Evolutionary conservation across 2,329 filamentous ascomycete species (phyloP).

Genomic region (Diaporthe citrichinensis): DNA sequence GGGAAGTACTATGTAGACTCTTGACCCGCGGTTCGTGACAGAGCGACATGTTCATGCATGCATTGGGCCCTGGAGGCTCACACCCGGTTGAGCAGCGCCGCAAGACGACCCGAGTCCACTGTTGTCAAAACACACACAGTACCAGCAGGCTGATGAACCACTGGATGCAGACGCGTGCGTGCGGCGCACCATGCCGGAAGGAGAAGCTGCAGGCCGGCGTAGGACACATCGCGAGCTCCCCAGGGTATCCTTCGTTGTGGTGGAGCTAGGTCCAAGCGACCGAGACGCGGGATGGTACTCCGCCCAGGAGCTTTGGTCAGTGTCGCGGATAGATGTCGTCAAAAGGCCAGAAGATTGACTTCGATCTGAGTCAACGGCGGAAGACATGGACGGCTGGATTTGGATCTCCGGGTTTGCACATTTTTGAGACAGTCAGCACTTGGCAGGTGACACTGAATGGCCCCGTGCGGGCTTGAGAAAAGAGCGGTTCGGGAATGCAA

Average conservation of each 20-base stretch:
- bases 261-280: constrained; percentile 29
- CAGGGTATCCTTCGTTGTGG: constrained; percentile 30
- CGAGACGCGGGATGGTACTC: constrained; percentile 36
- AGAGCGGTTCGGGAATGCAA: constrained; percentile 27
- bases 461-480: constrained; percentile 1
- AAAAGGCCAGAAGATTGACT: constrained; percentile 13
- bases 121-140: constrained; percentile 10
- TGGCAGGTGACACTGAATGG: constrained; percentile 28
- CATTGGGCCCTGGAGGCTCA: neutral
- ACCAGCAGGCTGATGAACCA: constrained; percentile 26
- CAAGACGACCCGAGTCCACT: constrained; percentile 22
- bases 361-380: constrained; percentile 23
- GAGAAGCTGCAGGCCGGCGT: constrained; percentile 39
- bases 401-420: neutral
- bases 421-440: constrained; percentile 14
- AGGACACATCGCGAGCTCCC: constrained; percentile 31
- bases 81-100: constrained; percentile 2
- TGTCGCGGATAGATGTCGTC: constrained; percentile 30
- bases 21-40: neutral
- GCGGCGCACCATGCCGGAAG: constrained; percentile 37
- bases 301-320: constrained; percentile 23
- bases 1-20: neutral
- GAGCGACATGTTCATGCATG: constrained; percentile 4
- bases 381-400: constrained; percentile 24
- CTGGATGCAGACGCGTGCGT: constrained; percentile 27